phyloP scores from a whole-genome alignment of 129 eudicot species.

The Oenanthe sinensis region DNA sequence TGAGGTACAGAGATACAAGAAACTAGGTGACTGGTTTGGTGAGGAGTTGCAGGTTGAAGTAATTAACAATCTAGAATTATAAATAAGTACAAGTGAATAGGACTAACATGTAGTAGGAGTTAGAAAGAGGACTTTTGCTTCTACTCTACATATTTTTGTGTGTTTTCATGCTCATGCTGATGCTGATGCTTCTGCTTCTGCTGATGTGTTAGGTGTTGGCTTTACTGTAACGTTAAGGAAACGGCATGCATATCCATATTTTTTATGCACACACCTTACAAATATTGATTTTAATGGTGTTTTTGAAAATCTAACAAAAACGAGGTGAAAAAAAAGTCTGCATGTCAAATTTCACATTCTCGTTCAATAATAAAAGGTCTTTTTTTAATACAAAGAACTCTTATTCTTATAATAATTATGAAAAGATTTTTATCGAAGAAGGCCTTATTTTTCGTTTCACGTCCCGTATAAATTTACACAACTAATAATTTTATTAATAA shows the following conservation, averaged over 20 bases:
- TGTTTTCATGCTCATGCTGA: constrained; percentile 6
- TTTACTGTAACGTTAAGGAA: constrained; percentile 9
- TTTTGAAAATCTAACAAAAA: too few species aligned
- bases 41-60: neutral
- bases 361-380: too few species aligned
- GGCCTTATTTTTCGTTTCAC: too few species aligned
- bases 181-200: constrained; percentile 2
- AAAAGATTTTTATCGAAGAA: too few species aligned
- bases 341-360: neutral
- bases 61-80: neutral
- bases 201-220: constrained; percentile 5
- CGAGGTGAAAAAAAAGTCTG: neutral
- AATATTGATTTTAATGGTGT: neutral
- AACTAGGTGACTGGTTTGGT: neutral
- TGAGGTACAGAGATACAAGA: neutral
- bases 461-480: neutral
- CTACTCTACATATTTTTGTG: constrained; percentile 7
- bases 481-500: too few species aligned
- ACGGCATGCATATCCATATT: neutral
- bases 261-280: neutral
- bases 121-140: neutral
- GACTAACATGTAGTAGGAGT: neutral
- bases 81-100: neutral
- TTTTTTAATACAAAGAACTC: neutral
- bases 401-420: too few species aligned